A percentile compares a stretch with the other conserved stretches of the same genome.
These are phyloP conservation scores for Podosphaera xanthii DNA, from an alignment of 2,329 filamentous ascomycete species.

Conservation along the genomic window DNA sequence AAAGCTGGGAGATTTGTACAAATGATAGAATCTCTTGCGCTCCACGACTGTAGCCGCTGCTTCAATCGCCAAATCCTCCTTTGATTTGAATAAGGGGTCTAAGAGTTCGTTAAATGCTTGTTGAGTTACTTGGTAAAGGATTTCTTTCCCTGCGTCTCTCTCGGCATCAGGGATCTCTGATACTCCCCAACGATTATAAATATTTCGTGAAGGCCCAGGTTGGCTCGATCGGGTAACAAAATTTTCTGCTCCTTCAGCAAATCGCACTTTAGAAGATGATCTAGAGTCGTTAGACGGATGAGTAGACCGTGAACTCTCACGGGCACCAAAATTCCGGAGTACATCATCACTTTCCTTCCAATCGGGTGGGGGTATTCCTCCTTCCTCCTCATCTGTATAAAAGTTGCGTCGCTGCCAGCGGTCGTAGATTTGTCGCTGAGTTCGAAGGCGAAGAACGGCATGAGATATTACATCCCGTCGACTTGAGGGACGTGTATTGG, in stretches of 20 bases:
- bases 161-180: slow-evolving; percentile 64
- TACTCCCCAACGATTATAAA: slow-evolving; percentile 54
- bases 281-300: slow-evolving; percentile 28
- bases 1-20: slow-evolving; percentile 23
- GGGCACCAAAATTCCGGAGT: slow-evolving; percentile 7
- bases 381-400: slow-evolving; percentile 71
- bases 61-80: slow-evolving; percentile 53
- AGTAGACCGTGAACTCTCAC: slow-evolving; percentile 23
- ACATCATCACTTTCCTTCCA: slow-evolving; percentile 40
- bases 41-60: slow-evolving; percentile 38
- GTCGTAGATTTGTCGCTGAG: slow-evolving; percentile 28
- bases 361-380: slow-evolving; percentile 36
- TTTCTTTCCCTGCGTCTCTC: slow-evolving; percentile 47
- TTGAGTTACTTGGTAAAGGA: slow-evolving; percentile 77
- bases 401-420: slow-evolving; percentile 59
- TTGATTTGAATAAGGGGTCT: slow-evolving; percentile 60
- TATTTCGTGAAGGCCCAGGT: slow-evolving; percentile 48
- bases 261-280: slow-evolving; percentile 56
- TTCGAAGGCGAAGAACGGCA: slow-evolving; percentile 9
- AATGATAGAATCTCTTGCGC: slow-evolving; percentile 31
- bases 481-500: slow-evolving; percentile 7
- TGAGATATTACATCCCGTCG: slow-evolving; percentile 11
- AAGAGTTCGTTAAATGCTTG: slow-evolving; percentile 85
- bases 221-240: slow-evolving; percentile 48
- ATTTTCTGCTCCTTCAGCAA: slow-evolving; percentile 48